Evolutionary conservation across 345 rosid species (phyloP).

Genomic region (Syzygium oleosum): DNA sequence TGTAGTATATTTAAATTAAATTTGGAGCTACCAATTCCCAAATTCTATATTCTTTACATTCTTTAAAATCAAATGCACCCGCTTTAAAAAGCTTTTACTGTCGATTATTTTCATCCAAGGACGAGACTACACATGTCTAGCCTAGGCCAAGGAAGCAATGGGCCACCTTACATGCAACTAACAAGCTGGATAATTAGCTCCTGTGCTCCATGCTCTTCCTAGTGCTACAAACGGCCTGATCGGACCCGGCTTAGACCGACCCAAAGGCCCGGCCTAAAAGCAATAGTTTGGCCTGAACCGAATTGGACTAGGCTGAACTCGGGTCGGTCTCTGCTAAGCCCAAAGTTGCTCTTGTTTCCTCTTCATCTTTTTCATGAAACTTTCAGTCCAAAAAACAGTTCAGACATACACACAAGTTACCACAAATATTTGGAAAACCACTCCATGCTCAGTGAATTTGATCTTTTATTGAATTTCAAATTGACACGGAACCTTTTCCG

Average conservation of each 20-base stretch:
- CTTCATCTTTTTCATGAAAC: background rate
- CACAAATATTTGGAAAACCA: background rate
- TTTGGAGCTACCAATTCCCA: background rate
- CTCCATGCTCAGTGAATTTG: background rate
- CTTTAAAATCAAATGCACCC: background rate
- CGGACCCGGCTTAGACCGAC: background rate
- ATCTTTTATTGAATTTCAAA: background rate
- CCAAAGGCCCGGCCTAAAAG: background rate
- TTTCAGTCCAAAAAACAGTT: background rate
- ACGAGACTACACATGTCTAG: background rate
- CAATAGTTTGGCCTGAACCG: background rate
- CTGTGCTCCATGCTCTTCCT: background rate
- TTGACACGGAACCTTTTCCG: background rate
- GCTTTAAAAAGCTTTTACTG: background rate
- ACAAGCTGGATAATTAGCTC: background rate
- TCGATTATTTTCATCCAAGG: background rate
- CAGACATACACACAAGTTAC: background rate
- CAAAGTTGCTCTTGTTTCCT: background rate
- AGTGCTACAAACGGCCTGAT: background rate
- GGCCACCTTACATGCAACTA: background rate
- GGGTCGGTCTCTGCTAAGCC: background rate
- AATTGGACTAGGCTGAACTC: background rate
- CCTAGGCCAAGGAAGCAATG: background rate
- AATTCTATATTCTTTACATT: background rate
- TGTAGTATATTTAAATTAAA: background rate